Evolutionary conservation across 2,329 filamentous ascomycete species (phyloP), one percentile per base, ranked within the genome.

Genomic region (Aureobasidium sp.): DNA sequence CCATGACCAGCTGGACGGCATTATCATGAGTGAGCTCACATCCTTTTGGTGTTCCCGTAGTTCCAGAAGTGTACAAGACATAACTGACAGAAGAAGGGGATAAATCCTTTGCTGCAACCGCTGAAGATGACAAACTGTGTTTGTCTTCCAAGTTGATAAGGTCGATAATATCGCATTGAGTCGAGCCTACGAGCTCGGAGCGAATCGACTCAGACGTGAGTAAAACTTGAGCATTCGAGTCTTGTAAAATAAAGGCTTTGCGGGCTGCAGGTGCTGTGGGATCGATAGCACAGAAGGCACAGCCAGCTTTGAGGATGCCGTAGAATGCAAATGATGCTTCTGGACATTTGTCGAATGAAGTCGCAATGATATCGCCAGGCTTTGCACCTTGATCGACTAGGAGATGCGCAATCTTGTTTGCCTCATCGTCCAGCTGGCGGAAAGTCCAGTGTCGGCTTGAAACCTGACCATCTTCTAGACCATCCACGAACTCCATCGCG

Each of bases 11-110:
- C 71, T 97, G 92, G 0, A 96, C 88, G 0, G 89, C 85, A 71
- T 96, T 97, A 57, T 91, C 86, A 69, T 97, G 92, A 0, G 89
- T 95, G 51, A 97, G 86, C 63, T 94, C 85, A 67, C 92, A 96
- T 1, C 91, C 91, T 68, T 96, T 96, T 0, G 92, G 91, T 0
- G 85, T 89, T 2, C 91, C 91, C 0, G 91, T 96, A 0, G 91
- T 95, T 3, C 91, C 90, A 3, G 89, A 93, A 0, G 91, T 96
- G 72, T 95, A 96, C 1, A 96, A 79, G 63, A 90, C 93, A 71
- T 95, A 96, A 67, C 87, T 91, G 0, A 85, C 84, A 66, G 87
- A 82, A 26, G 82, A 77, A 5, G 82, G 73, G 1, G 71, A 66
- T 62, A 75, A 70, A 6, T 61, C 43, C 72, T 71, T n/a, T 63